A percentile compares a stretch with the other conserved stretches of the same genome.
These are phyloP conservation scores for Russula emetica DNA, from an alignment of 768 basidiomycete genomes.

Conservation along the genomic window DNA sequence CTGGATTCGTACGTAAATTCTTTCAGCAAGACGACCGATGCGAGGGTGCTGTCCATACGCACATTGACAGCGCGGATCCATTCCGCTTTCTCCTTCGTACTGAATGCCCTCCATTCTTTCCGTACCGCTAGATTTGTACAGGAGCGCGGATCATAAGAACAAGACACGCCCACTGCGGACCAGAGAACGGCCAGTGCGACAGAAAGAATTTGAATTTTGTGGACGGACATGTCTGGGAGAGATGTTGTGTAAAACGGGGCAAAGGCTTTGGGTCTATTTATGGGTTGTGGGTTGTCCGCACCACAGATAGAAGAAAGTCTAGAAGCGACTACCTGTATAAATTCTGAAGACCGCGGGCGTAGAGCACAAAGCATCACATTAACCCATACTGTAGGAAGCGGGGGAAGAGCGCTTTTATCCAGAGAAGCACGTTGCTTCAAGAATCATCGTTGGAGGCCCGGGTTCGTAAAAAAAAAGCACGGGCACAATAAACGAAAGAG, in stretches of 20 bases:
- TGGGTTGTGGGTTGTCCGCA: neutral
- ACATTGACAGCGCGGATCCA: slow-evolving; percentile 32
- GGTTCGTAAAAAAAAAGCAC: neutral
- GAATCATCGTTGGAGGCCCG: neutral
- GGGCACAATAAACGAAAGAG: neutral
- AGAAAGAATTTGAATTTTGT: neutral
- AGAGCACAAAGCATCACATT: neutral
- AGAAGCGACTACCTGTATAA: neutral
- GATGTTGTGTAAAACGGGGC: too few species aligned
- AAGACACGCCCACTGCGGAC: neutral
- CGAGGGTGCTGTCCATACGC: neutral
- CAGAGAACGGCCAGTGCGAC: neutral
- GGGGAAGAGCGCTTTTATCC: too few species aligned
- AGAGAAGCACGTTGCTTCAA: too few species aligned
- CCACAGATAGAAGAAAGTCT: neutral
- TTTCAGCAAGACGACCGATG: neutral
- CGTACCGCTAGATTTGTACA: slow-evolving; percentile 29
- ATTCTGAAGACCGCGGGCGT: neutral
- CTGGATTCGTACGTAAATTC: neutral
- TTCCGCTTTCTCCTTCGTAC: slow-evolving; percentile 22
- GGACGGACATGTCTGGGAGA: slow-evolving; percentile 1
- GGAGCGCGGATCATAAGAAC: neutral
- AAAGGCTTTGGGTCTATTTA: neutral
- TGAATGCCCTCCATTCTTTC: slow-evolving; percentile 30
- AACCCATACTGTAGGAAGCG: neutral